phyloP scores from a whole-genome alignment of 352 stramenopile species.

The Hyphochytrium catenoides region DNA sequence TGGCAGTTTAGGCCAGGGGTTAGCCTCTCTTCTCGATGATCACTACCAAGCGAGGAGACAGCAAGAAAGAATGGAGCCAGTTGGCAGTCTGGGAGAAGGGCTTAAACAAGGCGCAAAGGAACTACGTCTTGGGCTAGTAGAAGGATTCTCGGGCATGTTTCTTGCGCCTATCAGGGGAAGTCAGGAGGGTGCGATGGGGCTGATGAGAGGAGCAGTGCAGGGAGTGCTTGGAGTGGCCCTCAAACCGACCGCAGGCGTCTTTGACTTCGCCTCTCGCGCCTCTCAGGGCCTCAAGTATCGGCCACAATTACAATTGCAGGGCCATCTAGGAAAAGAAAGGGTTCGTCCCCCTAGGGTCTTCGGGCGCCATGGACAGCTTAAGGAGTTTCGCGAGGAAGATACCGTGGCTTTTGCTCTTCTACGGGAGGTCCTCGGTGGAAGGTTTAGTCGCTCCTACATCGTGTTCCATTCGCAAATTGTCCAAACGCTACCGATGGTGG shows the following conservation, averaged over 20 bases:
- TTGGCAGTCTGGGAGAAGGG: slow-evolving; percentile 44
- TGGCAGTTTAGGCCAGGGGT: slow-evolving; percentile 54
- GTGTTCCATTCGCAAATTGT: slow-evolving; percentile 64
- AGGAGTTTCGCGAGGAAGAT: slow-evolving; percentile 63
- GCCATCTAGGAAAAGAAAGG: slow-evolving; percentile 26
- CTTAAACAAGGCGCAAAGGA: slow-evolving; percentile 55
- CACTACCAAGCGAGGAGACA: slow-evolving; percentile 60
- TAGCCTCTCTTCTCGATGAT: slow-evolving; percentile 55
- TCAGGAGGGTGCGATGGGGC: slow-evolving; percentile 44
- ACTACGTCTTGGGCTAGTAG: slow-evolving; percentile 27
- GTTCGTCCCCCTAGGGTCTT: slow-evolving; percentile 54
- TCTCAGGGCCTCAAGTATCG: slow-evolving; percentile 56
- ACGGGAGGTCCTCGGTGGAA: slow-evolving; percentile 31
- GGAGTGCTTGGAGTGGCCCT: slow-evolving; percentile 58
- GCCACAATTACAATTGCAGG: slow-evolving; percentile 44
- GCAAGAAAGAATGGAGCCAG: slow-evolving; percentile 37
- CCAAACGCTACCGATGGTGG: slow-evolving; percentile 33
- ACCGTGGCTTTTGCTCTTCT: slow-evolving; percentile 56
- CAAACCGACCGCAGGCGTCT: slow-evolving; percentile 59
- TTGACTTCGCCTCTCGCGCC: slow-evolving; percentile 61
- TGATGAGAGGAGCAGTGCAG: slow-evolving; percentile 55
- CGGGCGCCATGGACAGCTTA: slow-evolving; percentile 62
- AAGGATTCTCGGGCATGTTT: slow-evolving; percentile 49
- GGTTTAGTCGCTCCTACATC: slow-evolving; percentile 49
- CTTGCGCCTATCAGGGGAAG: slow-evolving; percentile 50